A percentile compares a stretch with the other conserved stretches of the same genome.
These are phyloP conservation scores for Akanthomyces lecanii DNA, from an alignment of 2,329 filamentous ascomycete species.

Conservation along the genomic window DNA sequence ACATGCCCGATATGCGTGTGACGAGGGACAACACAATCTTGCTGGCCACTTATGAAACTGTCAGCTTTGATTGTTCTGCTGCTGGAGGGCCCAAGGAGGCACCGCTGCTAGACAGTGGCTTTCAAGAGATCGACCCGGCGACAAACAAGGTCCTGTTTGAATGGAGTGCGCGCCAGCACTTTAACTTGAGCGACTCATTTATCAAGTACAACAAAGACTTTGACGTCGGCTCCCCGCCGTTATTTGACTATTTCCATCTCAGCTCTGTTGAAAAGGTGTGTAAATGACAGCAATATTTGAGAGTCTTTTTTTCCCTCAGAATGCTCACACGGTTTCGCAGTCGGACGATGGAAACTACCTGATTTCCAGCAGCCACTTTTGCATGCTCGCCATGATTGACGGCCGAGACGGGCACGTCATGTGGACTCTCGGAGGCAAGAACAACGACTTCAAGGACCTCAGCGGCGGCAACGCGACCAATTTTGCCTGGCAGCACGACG, in stretches of 20 bases:
- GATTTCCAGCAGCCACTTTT: constrained; percentile 32
- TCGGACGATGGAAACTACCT: constrained; percentile 34
- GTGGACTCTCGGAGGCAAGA: constrained; percentile 34
- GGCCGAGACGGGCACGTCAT: constrained; percentile 28
- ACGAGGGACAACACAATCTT: constrained; percentile 38
- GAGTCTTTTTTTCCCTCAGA: too few relatives aligned
- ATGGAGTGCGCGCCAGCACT: constrained; percentile 34
- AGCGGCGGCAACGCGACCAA: constrained; percentile 31
- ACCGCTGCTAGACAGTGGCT: constrained; percentile 33
- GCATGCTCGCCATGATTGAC: constrained; percentile 28
- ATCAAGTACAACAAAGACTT: constrained; percentile 27
- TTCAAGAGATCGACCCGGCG: constrained; percentile 36
- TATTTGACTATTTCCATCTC: constrained; percentile 37
- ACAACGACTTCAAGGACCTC: constrained; percentile 34
- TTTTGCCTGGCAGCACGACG: constrained; percentile 38
- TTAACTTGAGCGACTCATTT: constrained; percentile 25
- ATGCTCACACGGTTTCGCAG: constrained; percentile 14
- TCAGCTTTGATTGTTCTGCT: constrained; percentile 28
- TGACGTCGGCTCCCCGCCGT: constrained; percentile 27
- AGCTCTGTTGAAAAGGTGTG: constrained; percentile 34
- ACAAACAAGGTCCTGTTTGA: constrained; percentile 35
- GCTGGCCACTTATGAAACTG: constrained; percentile 38
- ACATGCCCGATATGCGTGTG: constrained; percentile 42
- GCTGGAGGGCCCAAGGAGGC: constrained; percentile 30
- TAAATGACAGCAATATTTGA: not conserved